phyloP scores from a whole-genome alignment of 768 basidiomycete genomes.

The Amanita inopinata region DNA sequence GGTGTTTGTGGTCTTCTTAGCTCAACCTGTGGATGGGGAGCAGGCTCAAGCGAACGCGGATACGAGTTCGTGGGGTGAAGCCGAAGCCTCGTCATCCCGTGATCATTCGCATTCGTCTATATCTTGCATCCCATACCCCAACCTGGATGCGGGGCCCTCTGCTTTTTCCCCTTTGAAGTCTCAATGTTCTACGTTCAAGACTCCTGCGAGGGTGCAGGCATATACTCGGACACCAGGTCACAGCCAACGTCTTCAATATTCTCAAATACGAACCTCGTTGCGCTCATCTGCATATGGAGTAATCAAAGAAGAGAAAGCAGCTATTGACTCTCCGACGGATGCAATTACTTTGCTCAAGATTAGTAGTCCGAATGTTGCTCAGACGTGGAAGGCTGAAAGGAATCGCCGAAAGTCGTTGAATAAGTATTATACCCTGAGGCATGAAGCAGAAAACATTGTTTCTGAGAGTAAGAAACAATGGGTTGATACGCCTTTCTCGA shows the following conservation, averaged over 20 bases:
- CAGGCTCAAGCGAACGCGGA: too few relatives aligned
- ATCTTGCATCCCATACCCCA: too few relatives aligned
- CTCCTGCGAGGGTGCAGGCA: too few relatives aligned
- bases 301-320: neutral
- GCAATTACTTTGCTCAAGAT: neutral
- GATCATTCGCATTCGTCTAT: too few relatives aligned
- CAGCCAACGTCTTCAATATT: too few relatives aligned
- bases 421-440: constrained; percentile 1
- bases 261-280: neutral
- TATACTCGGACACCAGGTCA: too few relatives aligned
- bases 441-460: constrained; percentile 1
- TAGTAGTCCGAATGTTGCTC: neutral
- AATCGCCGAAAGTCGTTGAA: neutral
- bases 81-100: too few relatives aligned
- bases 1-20: neutral
- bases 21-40: too few relatives aligned
- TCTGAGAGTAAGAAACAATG: constrained; percentile 8
- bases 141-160: too few relatives aligned
- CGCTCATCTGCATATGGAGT: neutral
- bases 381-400: neutral
- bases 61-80: too few relatives aligned
- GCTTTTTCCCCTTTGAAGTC: too few relatives aligned
- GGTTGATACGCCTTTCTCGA: constrained; percentile 3
- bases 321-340: neutral
- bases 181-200: too few relatives aligned